Evolutionary conservation across 2,329 filamentous ascomycete species (phyloP), one percentile per base, ranked within the genome.

Genomic region (Cadophora malorum): DNA sequence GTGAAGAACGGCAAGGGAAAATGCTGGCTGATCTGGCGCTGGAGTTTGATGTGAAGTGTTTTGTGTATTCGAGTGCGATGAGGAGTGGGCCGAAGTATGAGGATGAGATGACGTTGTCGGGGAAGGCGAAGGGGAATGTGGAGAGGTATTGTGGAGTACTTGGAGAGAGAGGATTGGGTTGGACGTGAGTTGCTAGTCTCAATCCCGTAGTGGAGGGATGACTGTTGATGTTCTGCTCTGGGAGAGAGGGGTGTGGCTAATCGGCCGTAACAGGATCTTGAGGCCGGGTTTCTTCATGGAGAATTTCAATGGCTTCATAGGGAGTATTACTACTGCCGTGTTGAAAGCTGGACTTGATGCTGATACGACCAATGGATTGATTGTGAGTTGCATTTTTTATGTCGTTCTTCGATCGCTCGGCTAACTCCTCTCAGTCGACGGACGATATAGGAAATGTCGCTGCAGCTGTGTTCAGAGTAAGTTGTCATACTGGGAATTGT

Each of bases 51-150:
- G 85, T 90, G 49, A 79, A 82, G 66, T 82, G 86, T 72, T 89
- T 91, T 72, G 82, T 91, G 50, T 91, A 90, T 78, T 85, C 83
- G 33, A 86, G 83, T 61, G 85, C 90, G 31, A 88, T 91, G 68
- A 85, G 89, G 35, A 85, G 86, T 56, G 87, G 88, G 41, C 67
- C 71, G 21, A 75, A 76, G 3, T 79, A 82, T 63, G 81, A 81
- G 10, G 79, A 80, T 67, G 63, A 78, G 0, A 78, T 88, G 52
- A 66, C 78, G 1, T 79, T 88, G 52, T 88, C 88, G 75, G 79
- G 81, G 55, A 47, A 50, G 19, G 78, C 76, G 69, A 88, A 89
- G 73, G 80, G 82, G 69, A 76, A 83, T 38, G 85, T 88, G 70
- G 87, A 89, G 75, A 76, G 83, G 60, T 61, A 71, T 63, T 71